Percentiles rank a stretch among this genome's conserved stretches.
Evolutionary conservation across 1,284 basidiomycete species (phyloP).

Genomic region (Exobasidium rhododendri): DNA sequence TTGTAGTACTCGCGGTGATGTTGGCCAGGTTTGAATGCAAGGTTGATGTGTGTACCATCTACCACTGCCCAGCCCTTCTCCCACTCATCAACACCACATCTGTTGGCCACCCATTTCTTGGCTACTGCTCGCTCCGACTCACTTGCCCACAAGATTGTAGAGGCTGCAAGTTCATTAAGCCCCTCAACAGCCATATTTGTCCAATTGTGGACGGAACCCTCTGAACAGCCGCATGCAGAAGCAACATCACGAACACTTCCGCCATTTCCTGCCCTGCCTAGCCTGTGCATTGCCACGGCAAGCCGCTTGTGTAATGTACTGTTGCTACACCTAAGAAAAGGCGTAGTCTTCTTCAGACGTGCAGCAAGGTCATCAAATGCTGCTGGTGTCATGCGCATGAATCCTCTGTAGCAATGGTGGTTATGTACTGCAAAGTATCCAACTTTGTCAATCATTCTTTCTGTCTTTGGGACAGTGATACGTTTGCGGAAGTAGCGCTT

Average conservation of each 20-base stretch:
- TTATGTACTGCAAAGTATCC: background rate
- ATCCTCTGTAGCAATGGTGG: background rate
- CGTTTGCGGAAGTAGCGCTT: background rate
- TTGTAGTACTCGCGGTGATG: background rate
- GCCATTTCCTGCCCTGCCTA: background rate
- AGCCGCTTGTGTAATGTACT: background rate
- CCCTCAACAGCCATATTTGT: background rate
- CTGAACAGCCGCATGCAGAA: background rate
- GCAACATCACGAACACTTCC: background rate
- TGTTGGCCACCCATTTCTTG: background rate
- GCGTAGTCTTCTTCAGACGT: background rate
- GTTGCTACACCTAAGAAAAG: background rate
- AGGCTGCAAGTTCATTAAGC: background rate
- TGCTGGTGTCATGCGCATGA: background rate
- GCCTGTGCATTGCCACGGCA: background rate
- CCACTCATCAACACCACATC: background rate
- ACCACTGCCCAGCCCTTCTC: background rate
- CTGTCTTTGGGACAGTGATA: background rate
- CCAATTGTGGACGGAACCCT: background rate
- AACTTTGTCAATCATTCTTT: background rate
- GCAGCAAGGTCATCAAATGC: background rate
- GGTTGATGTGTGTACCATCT: background rate
- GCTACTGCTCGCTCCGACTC: background rate
- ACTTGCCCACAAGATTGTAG: background rate
- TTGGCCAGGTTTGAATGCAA: background rate